Percentiles rank a stretch among this genome's conserved stretches.
These are phyloP conservation scores for Umbilicus rupestris DNA, from an alignment of 164 flowering plant species.

Conservation along the genomic window DNA sequence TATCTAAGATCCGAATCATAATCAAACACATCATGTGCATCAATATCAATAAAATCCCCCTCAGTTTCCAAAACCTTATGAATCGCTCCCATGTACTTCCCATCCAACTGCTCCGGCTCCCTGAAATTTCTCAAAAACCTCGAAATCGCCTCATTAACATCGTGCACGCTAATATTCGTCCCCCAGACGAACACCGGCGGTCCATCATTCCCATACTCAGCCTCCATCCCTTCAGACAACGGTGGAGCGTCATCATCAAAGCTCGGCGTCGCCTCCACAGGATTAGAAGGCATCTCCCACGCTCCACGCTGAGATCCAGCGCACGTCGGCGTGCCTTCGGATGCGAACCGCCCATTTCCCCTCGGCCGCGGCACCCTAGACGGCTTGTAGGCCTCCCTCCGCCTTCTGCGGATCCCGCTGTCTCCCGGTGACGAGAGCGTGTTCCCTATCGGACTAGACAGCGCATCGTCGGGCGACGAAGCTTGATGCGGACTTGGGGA, in stretches of 20 bases:
- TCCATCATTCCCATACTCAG: constrained; percentile 45
- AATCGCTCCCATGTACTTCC: constrained; percentile 67
- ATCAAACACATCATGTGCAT: constrained; percentile 71
- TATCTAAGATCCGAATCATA: constrained; percentile 80
- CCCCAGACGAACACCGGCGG: constrained; percentile 93
- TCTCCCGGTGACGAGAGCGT: constrained; percentile 57
- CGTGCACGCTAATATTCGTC: constrained; percentile 88
- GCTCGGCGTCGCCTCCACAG: constrained; percentile 37
- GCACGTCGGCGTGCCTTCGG: constrained; percentile 2
- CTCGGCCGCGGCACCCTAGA: too few relatives aligned
- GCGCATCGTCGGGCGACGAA: constrained; percentile 62
- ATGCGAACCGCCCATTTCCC: too few relatives aligned
- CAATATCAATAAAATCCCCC: constrained; percentile 78
- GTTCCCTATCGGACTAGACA: constrained; percentile 60
- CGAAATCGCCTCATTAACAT: constrained; percentile 65
- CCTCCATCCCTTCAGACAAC: constrained; percentile 52
- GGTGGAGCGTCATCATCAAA: constrained; percentile 40
- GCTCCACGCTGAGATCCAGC: background rate
- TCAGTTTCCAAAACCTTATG: constrained; percentile 58
- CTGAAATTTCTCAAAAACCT: constrained; percentile 69
- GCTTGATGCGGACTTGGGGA: too few relatives aligned
- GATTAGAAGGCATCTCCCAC: constrained; percentile 15
- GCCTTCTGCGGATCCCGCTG: constrained; percentile 14
- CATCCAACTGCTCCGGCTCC: constrained; percentile 32
- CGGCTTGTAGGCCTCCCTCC: constrained; percentile 29